These are phyloP conservation scores for Daphne laureola DNA, from an alignment of 441 rosid species.

Conservation along the genomic window DNA sequence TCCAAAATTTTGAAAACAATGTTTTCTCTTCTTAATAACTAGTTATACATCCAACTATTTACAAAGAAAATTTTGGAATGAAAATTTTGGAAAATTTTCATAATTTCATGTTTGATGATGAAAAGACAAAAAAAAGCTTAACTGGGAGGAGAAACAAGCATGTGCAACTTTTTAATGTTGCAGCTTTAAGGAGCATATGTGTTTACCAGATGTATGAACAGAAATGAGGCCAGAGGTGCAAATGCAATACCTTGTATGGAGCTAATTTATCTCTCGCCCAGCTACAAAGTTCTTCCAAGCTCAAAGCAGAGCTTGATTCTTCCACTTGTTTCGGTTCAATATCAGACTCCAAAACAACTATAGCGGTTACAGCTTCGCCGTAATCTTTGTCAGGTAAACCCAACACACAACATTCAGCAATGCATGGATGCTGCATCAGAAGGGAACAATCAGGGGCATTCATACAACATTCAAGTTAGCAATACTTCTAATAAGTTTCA, in stretches of 20 bases:
- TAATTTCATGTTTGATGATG: no score
- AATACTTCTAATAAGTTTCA: background rate
- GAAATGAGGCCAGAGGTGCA: background rate
- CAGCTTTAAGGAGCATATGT: no score
- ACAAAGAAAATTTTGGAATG: no score
- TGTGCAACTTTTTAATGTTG: no score
- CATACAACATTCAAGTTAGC: background rate
- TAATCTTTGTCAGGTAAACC: slow-evolving; percentile 86
- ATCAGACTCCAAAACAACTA: slow-evolving; percentile 55
- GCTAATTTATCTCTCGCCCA: slow-evolving; percentile 98
- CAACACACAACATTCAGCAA: slow-evolving; percentile 87
- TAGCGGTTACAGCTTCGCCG: slow-evolving; percentile 76
- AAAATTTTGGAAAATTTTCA: no score
- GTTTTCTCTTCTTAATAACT: no score
- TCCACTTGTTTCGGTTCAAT: slow-evolving; percentile 36
- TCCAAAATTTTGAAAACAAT: no score
- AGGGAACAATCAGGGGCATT: slow-evolving; percentile 3
- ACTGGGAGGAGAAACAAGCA: no score
- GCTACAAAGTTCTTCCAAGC: slow-evolving; percentile 65
- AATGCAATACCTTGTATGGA: slow-evolving; percentile 77
- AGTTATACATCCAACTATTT: no score
- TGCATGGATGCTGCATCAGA: slow-evolving; percentile 63
- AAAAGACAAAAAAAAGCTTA: no score
- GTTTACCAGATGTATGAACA: no score
- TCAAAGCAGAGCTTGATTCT: slow-evolving; percentile 46